Evolutionary conservation across 2,329 filamentous ascomycete species (phyloP), one percentile per base, ranked within the genome.

Genomic region (Albophoma yamanashiensis): DNA sequence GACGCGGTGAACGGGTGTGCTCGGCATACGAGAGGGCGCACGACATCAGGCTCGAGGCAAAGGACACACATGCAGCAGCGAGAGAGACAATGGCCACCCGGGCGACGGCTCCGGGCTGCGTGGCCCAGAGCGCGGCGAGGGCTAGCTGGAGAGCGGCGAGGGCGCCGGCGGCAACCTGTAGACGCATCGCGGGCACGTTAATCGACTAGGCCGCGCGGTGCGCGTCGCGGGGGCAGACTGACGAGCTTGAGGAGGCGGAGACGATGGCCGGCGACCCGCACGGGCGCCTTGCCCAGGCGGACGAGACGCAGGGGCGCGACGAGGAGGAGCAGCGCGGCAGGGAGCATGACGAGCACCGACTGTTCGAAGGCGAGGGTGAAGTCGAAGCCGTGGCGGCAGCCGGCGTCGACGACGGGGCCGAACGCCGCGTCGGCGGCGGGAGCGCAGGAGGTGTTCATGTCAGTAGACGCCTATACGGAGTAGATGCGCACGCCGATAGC

Each of bases 31-130:
- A 73, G 56, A 74, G 65, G 47, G 65, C 67, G 62, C 68, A 69
- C 52, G 68, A 68, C 60, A 70, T 64, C 57, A 75, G 56, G 56
- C 65, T 70, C 2, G 73, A 71, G 22, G 65, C 66, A 56, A 73
- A 66, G 12, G 70, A 45, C 20, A 71, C 63, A 64, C 67, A 68
- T 45, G 69, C 67, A 59, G 72, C 69, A 55, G 69, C 69, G 42
- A 45, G 42, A 22, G 42, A 45, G 20, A 22, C 42, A 45, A 8
- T 45, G 42, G 42, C 12, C 8, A 45, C 42, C 20, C 17, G 42
- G 42, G 5, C 42, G 5, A 7, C 42, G 15, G 42, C 42, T n/a
- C n/a, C n/a, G n/a, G n/a, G 8, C 20, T 20, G 17, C 42, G 20
- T n/a, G n/a, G 42, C 42, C 42, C 42, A 45, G 20, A 45, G 20